phyloP scores from a whole-genome alignment of 495 filamentous ascomycete species.

The Mycothermus thermophilus region DNA sequence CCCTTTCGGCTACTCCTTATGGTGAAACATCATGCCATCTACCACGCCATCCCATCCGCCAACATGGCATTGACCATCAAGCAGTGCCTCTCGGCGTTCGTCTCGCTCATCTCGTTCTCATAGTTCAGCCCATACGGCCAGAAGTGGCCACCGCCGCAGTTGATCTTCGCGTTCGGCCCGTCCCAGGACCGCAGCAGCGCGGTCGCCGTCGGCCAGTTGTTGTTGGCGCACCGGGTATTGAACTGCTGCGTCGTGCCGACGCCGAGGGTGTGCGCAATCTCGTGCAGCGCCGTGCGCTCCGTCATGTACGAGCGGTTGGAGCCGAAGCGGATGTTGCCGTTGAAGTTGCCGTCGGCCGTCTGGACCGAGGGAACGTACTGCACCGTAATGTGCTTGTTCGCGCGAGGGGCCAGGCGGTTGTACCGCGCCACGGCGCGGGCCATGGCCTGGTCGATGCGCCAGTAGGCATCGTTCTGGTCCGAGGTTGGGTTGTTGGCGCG shows the following conservation, averaged over 20 bases:
- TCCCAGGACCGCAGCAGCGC: conserved; percentile 25
- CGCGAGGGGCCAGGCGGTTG: conserved; percentile 15
- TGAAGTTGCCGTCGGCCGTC: conserved; percentile 30
- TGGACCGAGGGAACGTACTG: conserved; percentile 26
- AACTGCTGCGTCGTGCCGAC: conserved; percentile 28
- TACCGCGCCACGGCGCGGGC: conserved; percentile 22
- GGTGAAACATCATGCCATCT: too few species aligned
- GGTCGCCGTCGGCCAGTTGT: conserved; percentile 27
- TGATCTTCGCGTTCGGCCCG: conserved; percentile 25
- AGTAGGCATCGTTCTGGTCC: conserved; percentile 28
- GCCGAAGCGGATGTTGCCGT: conserved; percentile 32
- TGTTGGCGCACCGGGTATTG: conserved; percentile 20
- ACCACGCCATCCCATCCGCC: conserved; percentile 14
- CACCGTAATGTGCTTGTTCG: conserved; percentile 22
- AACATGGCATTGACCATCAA: conserved; percentile 28
- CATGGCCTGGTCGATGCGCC: conserved; percentile 26
- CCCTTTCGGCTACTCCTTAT: too few species aligned
- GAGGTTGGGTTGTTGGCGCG: conserved; percentile 19
- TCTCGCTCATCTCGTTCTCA: conserved; percentile 28
- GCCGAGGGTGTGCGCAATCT: conserved; percentile 31
- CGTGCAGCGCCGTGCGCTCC: conserved; percentile 33
- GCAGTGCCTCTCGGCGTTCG: conserved; percentile 26
- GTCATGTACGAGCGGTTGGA: conserved; percentile 30
- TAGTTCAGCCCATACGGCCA: conserved; percentile 34
- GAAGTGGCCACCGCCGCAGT: conserved; percentile 29